A percentile compares a stretch with the other conserved stretches of the same genome.
phyloP scores from a whole-genome alignment of 2,329 filamentous ascomycete genomes.

The Nigrospora oryzae region DNA sequence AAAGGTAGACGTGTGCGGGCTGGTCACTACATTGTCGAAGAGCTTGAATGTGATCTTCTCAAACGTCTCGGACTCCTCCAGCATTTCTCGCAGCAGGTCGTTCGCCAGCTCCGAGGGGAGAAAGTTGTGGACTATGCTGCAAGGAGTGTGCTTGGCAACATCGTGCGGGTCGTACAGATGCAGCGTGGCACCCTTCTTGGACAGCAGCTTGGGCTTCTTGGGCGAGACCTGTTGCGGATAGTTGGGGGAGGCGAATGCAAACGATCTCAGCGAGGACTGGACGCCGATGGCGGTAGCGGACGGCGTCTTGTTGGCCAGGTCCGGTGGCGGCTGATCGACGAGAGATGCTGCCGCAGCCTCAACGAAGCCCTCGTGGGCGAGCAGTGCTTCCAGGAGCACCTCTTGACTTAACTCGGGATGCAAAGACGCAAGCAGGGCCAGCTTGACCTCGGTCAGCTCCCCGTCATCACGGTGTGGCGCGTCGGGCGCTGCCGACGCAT shows the following conservation, averaged over 20 bases:
- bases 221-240: constrained; percentile 7
- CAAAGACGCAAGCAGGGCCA: constrained; percentile 75
- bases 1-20: constrained; percentile 76
- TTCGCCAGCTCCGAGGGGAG: constrained; percentile 65
- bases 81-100: constrained; percentile 63
- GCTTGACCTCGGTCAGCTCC: constrained; percentile 81
- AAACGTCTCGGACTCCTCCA: constrained; percentile 66
- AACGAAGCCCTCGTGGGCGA: constrained; percentile 72
- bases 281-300: constrained; percentile 32
- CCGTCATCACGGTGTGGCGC: constrained; percentile 36
- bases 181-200: constrained; percentile 73
- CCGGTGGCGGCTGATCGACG: constrained; percentile 12
- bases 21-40: constrained; percentile 79
- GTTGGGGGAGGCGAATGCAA: constrained; percentile 19
- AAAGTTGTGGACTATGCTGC: constrained; percentile 89
- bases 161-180: constrained; percentile 77
- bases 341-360: constrained; percentile 53
- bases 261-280: constrained; percentile 56
- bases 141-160: constrained; percentile 76
- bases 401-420: constrained; percentile 57
- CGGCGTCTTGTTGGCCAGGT: constrained; percentile 22
- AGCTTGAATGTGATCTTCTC: constrained; percentile 69
- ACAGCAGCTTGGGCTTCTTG: constrained; percentile 44
- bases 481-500: constrained; percentile 7
- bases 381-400: constrained; percentile 66